phyloP scores from a whole-genome alignment of 257 asterid genomes.

The Apocynum venetum region DNA sequence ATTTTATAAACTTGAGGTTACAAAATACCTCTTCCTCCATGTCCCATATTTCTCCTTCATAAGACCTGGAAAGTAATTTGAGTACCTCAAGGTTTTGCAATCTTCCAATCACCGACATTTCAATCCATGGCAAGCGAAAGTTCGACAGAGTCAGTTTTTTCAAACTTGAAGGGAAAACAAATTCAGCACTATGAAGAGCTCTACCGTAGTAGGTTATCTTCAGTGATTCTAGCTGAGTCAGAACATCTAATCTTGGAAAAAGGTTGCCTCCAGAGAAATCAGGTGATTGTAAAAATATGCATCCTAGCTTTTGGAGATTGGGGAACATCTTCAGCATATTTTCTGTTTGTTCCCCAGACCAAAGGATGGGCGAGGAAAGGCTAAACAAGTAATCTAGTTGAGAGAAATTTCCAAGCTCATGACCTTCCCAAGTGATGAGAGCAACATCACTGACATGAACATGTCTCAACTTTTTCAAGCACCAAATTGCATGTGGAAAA shows the following conservation, averaged over 20 bases:
- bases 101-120: background rate
- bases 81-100: background rate
- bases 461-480: background rate
- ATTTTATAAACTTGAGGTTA: background rate
- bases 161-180: background rate
- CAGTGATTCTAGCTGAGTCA: background rate
- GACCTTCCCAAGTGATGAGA: background rate
- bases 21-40: background rate
- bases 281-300: background rate
- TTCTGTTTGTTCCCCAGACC: background rate
- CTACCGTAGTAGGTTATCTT: background rate
- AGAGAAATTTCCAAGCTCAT: background rate
- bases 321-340: background rate
- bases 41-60: constrained; percentile 2
- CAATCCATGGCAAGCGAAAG: background rate
- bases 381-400: background rate
- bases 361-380: background rate
- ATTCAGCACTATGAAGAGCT: background rate
- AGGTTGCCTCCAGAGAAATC: background rate
- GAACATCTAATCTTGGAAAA: background rate
- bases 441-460: background rate
- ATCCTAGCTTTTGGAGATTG: background rate
- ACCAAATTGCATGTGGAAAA: background rate
- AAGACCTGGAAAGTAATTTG: background rate
- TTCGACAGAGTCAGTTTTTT: background rate